These are phyloP conservation scores for Schizophyllum amplum DNA, from an alignment of 1,284 basidiomycete species.

Conservation along the genomic window DNA sequence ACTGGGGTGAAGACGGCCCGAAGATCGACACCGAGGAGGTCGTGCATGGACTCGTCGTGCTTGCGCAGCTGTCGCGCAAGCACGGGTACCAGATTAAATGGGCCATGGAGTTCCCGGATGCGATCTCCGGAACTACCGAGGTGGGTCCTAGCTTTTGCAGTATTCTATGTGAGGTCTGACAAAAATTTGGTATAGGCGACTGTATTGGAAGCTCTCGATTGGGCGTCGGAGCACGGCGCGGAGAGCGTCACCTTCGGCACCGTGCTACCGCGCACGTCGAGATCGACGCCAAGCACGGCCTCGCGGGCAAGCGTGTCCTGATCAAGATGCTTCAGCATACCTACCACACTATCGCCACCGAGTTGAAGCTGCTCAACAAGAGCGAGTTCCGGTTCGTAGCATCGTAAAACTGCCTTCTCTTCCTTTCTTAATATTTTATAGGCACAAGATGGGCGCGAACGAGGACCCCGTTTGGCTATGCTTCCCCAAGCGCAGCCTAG, in stretches of 20 bases:
- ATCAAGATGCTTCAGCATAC: constrained; percentile 37
- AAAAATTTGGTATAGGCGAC: constrained; percentile 15
- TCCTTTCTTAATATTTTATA: background rate
- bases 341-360: constrained; percentile 34
- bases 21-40: constrained; percentile 22
- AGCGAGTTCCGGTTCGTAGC: constrained; percentile 9
- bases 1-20: background rate
- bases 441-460: constrained; percentile 11
- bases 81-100: constrained; percentile 54
- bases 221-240: constrained; percentile 34
- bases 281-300: constrained; percentile 23
- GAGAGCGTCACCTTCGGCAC: constrained; percentile 38
- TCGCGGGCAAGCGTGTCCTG: constrained; percentile 27
- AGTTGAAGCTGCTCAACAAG: constrained; percentile 34
- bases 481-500: constrained; percentile 17
- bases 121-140: background rate
- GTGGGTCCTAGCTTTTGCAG: background rate
- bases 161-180: background rate
- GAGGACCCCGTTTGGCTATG: constrained; percentile 17
- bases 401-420: background rate
- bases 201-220: constrained; percentile 38
- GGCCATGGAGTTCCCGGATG: constrained; percentile 46
- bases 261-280: constrained; percentile 23
- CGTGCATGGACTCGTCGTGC: constrained; percentile 41
- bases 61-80: constrained; percentile 41